phyloP scores from a whole-genome alignment of 2,329 filamentous ascomycete genomes.

The Nothomitra cinnamomea region DNA sequence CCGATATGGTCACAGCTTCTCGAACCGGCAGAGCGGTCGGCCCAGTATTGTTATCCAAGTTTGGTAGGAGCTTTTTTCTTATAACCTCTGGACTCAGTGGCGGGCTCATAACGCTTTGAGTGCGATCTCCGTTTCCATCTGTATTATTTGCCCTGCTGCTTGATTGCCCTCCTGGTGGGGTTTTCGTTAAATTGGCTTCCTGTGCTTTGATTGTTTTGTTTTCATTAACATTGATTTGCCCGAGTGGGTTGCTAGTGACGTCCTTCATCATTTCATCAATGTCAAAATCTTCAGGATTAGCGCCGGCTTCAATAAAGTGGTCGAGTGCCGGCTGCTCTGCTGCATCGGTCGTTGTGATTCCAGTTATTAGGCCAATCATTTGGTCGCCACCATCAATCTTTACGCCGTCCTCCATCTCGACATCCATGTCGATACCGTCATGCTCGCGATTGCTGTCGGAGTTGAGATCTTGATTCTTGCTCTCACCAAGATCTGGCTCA shows the following conservation, averaged over 20 bases:
- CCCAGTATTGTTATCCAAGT: background rate
- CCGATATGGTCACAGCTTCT: background rate
- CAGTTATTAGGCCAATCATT: background rate
- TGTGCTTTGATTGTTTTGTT: background rate
- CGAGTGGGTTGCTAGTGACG: background rate
- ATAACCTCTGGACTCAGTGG: conserved; percentile 26
- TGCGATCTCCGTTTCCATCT: background rate
- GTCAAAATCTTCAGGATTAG: background rate
- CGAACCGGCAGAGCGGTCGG: background rate
- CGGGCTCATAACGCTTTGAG: conserved; percentile 15
- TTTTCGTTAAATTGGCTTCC: background rate
- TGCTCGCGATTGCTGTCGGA: background rate
- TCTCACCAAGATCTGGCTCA: conserved; percentile 29
- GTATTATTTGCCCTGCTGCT: background rate
- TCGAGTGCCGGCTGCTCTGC: background rate
- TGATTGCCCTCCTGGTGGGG: background rate
- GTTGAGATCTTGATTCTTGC: background rate
- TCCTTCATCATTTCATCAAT: conserved; percentile 3
- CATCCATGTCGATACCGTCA: no score
- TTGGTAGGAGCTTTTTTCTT: conserved; percentile 27
- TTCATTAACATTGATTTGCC: background rate
- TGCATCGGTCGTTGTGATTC: background rate
- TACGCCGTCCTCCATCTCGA: no score
- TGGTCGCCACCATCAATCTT: background rate
- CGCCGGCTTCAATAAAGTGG: background rate